Base-by-base conservation (phyloP, 1,284 basidiomycete species). In the Heterobasidion irregulare region DNA sequence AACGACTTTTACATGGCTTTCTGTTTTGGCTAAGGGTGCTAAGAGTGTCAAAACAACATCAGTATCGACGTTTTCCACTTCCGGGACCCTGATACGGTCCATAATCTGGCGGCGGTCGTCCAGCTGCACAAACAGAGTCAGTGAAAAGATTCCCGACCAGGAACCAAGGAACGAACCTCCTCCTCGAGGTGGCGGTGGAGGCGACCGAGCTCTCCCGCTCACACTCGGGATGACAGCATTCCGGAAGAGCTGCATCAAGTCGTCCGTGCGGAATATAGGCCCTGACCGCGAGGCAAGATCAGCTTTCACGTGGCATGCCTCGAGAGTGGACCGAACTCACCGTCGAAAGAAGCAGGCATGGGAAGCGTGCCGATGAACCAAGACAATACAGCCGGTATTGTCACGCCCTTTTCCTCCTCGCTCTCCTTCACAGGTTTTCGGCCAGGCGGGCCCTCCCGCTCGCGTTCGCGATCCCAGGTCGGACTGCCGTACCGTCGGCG, bases 351-450 rank as follows among this genome's bases (percentile, higher is more conserved):
- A 26, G 70, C 61, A 9, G 88, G 73, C 34, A 77, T 71, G 10
- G 94, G 94, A 47, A 97, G 70, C 57, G 84, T 80, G 33, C 86
- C 83, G 47, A 96, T 74, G 67, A 97, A 96, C 83, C 85, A 89
- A 10, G 80, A 77, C 33, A 95, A 70, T 6, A 88, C 77, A 47
- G 76, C 75, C 15, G 90, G 90, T 9, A 94, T 63, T 9, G 72
- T 72, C 2, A 76, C 66, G 7, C 26, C 38, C 41, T 55, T 55
- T 8, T 55, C 53, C 12, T 79, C 78, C 57, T 84, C 81, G 53
- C 81, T 79, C 47, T 73, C 73, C 72, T 57, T 76, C 73, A 62
- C 65, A 65, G 65, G 63, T 8, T 75, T 69, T 44, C 70, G 70
- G 44, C 73, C 68, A 16, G 77, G 70, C 18, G 68, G 70, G 52